Base-by-base conservation (phyloP, 495 filamentous ascomycete genomes). In the Annulohypoxylon nitens region DNA sequence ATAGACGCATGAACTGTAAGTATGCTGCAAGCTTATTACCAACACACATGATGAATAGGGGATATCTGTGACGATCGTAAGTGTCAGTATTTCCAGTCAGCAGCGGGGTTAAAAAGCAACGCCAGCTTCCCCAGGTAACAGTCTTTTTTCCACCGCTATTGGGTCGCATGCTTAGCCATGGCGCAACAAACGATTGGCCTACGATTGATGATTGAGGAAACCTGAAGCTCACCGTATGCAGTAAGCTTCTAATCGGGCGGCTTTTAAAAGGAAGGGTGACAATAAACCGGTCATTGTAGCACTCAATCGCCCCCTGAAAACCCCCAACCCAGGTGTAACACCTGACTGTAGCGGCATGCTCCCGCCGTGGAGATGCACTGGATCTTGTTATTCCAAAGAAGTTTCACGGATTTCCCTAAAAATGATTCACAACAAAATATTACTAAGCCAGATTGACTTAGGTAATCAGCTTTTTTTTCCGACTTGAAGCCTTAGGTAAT, bases 141-240 rank as follows among this genome's bases (percentile, higher is more conserved):
- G 16, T 8, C 5, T 41, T 36, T 2, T 30, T 30, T 6, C 30
- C 30, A 30, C 30, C 25, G 34, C 39, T 20, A 39, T 66, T 58
- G 39, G 4, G 34, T 26, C 47, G 41, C 43, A 60, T 61, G 25
- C 25, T 34, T 39, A 62, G 26, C 36, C 41, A 64, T 59, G n/a
- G 4, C n/a, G 14, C 59, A 26, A 36, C n/a, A n/a, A 30, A 51
- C 30, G 54, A 47, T 47, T 47, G 16, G 62, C 11, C 12, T 57
- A 14, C 30, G 65, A 11, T 68, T 48, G 14, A 12, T 10, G 65
- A 11, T 68, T 58, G 14, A 34, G 25, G 26, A 48, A 59, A 37
- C 36, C 59, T 47, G 59, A 63, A 63, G 67, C 58, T 58, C 36
- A 41, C 57, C 45, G 57, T 16, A 60, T 60, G 57, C 57, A 60